Evolutionary conservation across 139 green algal species (phyloP), one percentile per base, ranked within the genome.

Genomic region (Pleodorina starrii): DNA sequence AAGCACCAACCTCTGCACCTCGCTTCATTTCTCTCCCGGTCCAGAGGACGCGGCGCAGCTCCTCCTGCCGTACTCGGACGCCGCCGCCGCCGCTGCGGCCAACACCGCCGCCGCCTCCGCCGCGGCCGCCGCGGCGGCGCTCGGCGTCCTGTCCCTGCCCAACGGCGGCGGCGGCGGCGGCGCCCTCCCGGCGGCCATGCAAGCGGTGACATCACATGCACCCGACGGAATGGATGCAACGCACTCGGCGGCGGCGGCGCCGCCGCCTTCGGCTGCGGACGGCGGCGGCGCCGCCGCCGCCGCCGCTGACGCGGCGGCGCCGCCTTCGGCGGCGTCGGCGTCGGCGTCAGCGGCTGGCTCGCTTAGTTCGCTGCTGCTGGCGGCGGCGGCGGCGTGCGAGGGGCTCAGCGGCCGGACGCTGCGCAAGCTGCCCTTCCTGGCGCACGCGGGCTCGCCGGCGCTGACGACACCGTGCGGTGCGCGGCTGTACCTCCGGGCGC

Each of bases 371-470:
- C 66, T 72, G 25, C 89, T 98, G 72, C 32, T 93, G 43, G 23
- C 81, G 16, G 93, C 92, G 38, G 93, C 92, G 2, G 73, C 19
- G 9, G 91, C 78, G 17, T 94, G 92, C 46, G 96, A 97, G 7
- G 96, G 95, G 12, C 90, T 97, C 44, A 96, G 92, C 51, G 96
- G 96, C 2, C 90, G 96, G 25, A 91, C 92, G 5, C 91, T 98
- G 51, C 90, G 96, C 21, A 98, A 97, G 90, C 91, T 98, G 84
- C 96, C 96, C 3, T 98, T 98, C 90, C 91, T 98, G 63, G 94
- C 96, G 51, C 94, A 98, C 63, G 94, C 94, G 14, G 68, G 51
- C 6, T n/a, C 40, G 17, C 79, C 73, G 27, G 82, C 80, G 29
- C 7, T 19, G 40, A 16, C 29, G 80, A 36, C 27, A 19, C 11